A percentile compares a stretch with the other conserved stretches of the same genome.
phyloP scores from a whole-genome alignment of 371 early-diverging fungal genomes.

The Sporodiniella umbellata region DNA sequence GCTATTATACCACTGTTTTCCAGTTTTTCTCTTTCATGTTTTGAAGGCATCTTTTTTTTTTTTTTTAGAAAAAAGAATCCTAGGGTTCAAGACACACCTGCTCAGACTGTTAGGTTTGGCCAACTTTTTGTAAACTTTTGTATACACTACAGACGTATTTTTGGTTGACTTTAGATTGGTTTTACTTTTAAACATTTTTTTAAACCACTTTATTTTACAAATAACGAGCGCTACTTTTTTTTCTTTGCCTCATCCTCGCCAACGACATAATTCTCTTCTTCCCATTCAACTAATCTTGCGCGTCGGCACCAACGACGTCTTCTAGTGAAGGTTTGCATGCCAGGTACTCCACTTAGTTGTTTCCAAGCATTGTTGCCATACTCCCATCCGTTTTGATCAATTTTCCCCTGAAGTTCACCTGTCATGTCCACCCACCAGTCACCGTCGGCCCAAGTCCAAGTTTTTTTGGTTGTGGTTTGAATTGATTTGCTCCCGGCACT shows the following conservation, averaged over 20 bases:
- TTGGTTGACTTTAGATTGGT: too few relatives aligned
- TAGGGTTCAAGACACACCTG: too few relatives aligned
- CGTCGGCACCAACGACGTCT: conserved; percentile 44
- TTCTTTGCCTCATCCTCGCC: conserved; percentile 1
- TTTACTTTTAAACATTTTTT: not conserved
- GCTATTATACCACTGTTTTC: too few relatives aligned
- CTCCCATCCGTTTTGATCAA: conserved; percentile 47
- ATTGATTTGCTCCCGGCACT: conserved; percentile 3
- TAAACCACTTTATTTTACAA: too few relatives aligned
- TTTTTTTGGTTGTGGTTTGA: conserved; percentile 22
- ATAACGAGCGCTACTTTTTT: conserved; percentile 1
- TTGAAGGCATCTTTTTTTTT: too few relatives aligned
- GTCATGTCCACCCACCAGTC: conserved; percentile 58
- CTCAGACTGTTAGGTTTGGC: too few relatives aligned
- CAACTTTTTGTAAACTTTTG: too few relatives aligned
- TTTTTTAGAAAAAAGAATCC: too few relatives aligned
- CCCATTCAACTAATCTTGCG: conserved; percentile 36
- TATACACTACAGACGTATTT: too few relatives aligned
- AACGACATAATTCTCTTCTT: conserved; percentile 2
- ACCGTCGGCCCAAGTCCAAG: conserved; percentile 42
- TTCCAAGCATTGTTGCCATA: conserved; percentile 53
- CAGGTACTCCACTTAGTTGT: conserved; percentile 29
- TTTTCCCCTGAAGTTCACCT: conserved; percentile 28
- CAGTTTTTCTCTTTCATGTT: too few relatives aligned
- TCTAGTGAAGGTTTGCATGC: conserved; percentile 43